Evolutionary conservation across 208 protist genomes (phyloP).

Genomic region (Leishmania aethiopica): DNA sequence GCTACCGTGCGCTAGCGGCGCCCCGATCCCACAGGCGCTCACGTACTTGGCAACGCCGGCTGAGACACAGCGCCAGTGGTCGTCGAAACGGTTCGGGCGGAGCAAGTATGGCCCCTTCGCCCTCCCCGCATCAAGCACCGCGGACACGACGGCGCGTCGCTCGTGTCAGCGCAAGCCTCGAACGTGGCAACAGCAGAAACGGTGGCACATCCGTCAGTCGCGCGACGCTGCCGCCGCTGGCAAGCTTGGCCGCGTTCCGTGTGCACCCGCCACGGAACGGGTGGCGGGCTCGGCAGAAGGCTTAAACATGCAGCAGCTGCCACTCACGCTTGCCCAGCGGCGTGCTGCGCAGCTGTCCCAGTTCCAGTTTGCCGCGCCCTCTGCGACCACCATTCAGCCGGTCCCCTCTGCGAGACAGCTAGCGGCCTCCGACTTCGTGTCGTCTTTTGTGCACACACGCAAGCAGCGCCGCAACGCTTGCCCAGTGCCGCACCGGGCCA

Average conservation of each 20-base stretch:
- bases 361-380: neutral
- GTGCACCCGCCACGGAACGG: neutral
- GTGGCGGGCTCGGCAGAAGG: neutral
- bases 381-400: too few species aligned
- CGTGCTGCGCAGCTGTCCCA: neutral
- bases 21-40: neutral
- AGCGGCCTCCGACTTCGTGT: neutral
- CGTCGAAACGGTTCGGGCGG: neutral
- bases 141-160: neutral
- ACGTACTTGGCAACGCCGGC: conserved; percentile 16
- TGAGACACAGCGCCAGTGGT: conserved; percentile 26
- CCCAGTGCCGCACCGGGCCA: conserved; percentile 5
- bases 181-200: conserved; percentile 33
- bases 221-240: neutral
- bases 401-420: too few species aligned
- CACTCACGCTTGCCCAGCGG: conserved; percentile 1
- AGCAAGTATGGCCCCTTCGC: neutral
- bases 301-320: neutral
- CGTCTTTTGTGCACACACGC: neutral
- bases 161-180: conserved; percentile 1
- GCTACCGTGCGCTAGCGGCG: neutral
- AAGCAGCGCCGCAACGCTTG: neutral
- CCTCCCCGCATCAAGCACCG: neutral
- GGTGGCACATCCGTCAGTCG: neutral
- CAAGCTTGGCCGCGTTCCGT: neutral